These are phyloP conservation scores for Kwoniella heveanensis DNA, from an alignment of 768 basidiomycete genomes.

Conservation along the genomic window DNA sequence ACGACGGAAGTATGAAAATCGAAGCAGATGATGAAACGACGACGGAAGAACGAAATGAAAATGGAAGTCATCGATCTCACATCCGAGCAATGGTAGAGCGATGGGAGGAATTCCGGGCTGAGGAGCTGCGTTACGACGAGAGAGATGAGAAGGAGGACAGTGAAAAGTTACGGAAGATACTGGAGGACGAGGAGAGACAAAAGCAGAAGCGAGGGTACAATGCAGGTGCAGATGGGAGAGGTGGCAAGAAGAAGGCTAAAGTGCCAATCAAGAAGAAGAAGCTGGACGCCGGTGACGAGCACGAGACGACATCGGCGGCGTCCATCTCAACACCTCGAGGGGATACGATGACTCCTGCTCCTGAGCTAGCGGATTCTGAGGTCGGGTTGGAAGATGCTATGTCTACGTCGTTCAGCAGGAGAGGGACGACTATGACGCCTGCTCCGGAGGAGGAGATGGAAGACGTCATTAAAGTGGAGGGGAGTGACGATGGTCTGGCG, in stretches of 20 bases:
- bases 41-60: too few relatives aligned
- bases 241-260: constrained; percentile 3
- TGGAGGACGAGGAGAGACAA: constrained; percentile 19
- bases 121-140: constrained; percentile 60
- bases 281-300: constrained; percentile 5
- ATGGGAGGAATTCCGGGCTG: constrained; percentile 78
- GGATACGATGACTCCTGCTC: background rate
- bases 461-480: background rate
- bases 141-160: constrained; percentile 19
- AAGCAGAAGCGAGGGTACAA: constrained; percentile 9
- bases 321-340: constrained; percentile 1
- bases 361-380: background rate
- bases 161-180: constrained; percentile 9
- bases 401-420: background rate
- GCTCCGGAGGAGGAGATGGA: background rate
- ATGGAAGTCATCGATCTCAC: constrained; percentile 50
- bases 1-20: background rate
- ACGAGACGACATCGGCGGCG: background rate
- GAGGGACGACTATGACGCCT: background rate
- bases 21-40: constrained; percentile 16
- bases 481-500: background rate
- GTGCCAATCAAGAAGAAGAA: constrained; percentile 8
- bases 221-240: constrained; percentile 1
- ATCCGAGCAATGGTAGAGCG: constrained; percentile 74
- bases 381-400: background rate